Evolutionary conservation across 1,284 basidiomycete genomes (phyloP), one percentile per base, ranked within the genome.

Genomic region (Retiboletus fuscus): DNA sequence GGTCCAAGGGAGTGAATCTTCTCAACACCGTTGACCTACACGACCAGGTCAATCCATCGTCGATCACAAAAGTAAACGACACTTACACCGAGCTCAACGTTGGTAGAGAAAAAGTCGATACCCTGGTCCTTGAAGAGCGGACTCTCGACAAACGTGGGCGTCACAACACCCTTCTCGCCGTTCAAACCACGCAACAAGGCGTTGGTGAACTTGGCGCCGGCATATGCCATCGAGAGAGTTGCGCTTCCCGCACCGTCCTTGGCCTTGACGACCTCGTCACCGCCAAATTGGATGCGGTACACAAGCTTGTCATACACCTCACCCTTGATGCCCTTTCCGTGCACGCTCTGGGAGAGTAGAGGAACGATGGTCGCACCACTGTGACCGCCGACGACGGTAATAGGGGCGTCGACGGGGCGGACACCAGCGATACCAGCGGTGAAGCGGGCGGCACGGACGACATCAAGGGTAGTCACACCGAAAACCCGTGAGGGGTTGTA

Each of bases 401-500:
- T 90, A 64, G 87, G 84, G 73, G 92, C 90, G 73, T 95, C 90
- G 47, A 89, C 84, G 71, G 92, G 91, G 68, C 90, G 84, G 76
- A 90, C 87, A 75, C 92, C 91, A 69, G 91, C 86, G 80, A 98
- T 86, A 71, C 90, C 89, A 49, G 92, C 89, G 72, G 97, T 90
- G 90, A 99, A 99, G 75, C 95, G 96, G 61, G 95, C 92, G 58
- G 97, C 93, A 79, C 97, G 96, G 82, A 98, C 96, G 77, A 99
- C 95, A 82, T 99, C 98, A 80, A 99, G 95, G 78, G 96, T 97
- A 81, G 97, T 99, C 76, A 99, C 94, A 90, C 97, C 93, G 79
- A 93, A 93, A 75, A 94, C 78, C 70, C 87, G 90, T 20, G 66
- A 53, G 74, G 96, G 95, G 88, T 99, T 92, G 87, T 95, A 99